Base-by-base conservation (phyloP, 2,329 filamentous ascomycete species). In the Aureobasidium melanogenum region DNA sequence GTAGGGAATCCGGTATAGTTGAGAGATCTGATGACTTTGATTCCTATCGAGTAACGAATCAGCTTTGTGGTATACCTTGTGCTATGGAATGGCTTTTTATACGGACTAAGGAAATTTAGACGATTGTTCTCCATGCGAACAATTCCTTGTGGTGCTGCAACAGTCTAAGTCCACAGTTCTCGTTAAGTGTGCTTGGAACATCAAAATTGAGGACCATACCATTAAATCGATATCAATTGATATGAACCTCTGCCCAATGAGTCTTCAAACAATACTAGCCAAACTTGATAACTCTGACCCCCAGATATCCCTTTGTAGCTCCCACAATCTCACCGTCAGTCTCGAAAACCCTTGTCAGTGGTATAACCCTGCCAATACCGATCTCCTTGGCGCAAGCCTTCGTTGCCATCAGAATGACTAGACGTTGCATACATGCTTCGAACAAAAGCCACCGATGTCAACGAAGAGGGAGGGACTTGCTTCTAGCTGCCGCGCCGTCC, bases 191-290 rank as follows among this genome's bases (percentile, higher is more conserved):
- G 12, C 32, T 36, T 1, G 1, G 15, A 36, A 36, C 32, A 15
- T 4, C 32, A 15, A 36, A 36, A 15, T 36, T 3, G 32, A 15
- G 32, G 4, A 14, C 14, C 8, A 4, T 22, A 15, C 30, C 30
- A 6, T 14, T 10, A 9, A 4, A 3, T 15, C n/a, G 3, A 6
- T 4, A 15, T 12, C 10, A 15, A 9, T 24, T 17, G 30, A 12
- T 50, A 15, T 36, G n/a, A 8, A 3, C 1, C 5, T 24, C 10
- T 9, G 2, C 3, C 0, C 0, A 6, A 12, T 41, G 0, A 5
- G 1, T 38, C 15, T 39, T 14, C 4, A 4, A 0, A 8, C 19
- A 6, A 4, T n/a, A 5, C 0, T 0, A 2, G 28, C 2, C 6
- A 7, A 17, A 10, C 2, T 12, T 3, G 2, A 6, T 4, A 19